These are phyloP conservation scores for Hericium erinaceus DNA, from an alignment of 768 basidiomycete genomes.

Conservation along the genomic window DNA sequence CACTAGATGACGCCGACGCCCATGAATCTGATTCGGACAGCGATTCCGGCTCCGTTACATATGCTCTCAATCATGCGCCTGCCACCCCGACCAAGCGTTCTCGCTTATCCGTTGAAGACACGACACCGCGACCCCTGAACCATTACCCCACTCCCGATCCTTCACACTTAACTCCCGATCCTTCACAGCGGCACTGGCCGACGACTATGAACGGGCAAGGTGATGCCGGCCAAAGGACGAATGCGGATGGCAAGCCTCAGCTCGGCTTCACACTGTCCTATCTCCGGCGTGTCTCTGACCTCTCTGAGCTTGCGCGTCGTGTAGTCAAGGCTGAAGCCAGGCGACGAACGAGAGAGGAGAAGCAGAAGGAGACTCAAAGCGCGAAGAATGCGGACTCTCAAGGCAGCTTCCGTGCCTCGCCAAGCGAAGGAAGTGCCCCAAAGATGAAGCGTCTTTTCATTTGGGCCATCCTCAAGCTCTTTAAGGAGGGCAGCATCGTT, in stretches of 20 bases:
- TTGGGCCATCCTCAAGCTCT: slow-evolving; percentile 53
- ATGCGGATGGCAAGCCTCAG: not conserved
- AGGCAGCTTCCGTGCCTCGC: not conserved
- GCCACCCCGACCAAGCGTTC: slow-evolving; percentile 29
- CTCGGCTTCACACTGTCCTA: slow-evolving; percentile 56
- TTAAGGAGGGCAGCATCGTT: slow-evolving; percentile 65
- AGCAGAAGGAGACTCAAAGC: slow-evolving; percentile 30
- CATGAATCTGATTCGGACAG: slow-evolving; percentile 2
- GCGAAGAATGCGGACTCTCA: slow-evolving; percentile 2
- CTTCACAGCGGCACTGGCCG: not conserved
- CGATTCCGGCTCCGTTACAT: not conserved
- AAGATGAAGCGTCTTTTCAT: slow-evolving; percentile 64
- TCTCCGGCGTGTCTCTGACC: slow-evolving; percentile 68
- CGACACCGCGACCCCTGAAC: slow-evolving; percentile 21
- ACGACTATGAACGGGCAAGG: not conserved
- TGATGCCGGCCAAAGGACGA: too few species aligned
- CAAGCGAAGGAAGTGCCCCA: slow-evolving; percentile 1
- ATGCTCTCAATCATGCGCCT: slow-evolving; percentile 11
- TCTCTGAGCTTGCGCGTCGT: slow-evolving; percentile 51
- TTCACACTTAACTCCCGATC: slow-evolving; percentile 2
- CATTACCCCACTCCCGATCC: not conserved
- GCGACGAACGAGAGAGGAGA: slow-evolving; percentile 41
- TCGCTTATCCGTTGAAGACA: slow-evolving; percentile 4
- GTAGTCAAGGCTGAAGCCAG: slow-evolving; percentile 55
- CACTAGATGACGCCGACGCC: not conserved